These are phyloP conservation scores for Starmera dryadoides DNA, from an alignment of 805 yeast species.

Conservation along the genomic window DNA sequence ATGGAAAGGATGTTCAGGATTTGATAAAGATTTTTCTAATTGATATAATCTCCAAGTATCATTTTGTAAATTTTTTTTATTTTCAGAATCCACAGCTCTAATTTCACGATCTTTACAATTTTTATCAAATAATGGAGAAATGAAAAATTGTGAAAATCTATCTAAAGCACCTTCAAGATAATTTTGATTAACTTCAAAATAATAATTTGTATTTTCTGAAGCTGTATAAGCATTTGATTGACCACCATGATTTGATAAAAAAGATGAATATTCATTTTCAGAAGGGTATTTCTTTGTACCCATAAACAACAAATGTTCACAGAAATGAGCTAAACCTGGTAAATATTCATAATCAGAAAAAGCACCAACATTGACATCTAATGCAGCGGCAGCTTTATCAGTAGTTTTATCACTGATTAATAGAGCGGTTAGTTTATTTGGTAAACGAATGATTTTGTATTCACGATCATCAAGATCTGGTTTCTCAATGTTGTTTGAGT, in stretches of 20 bases:
- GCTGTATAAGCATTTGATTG: conserved; percentile 90
- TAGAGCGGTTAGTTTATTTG: conserved; percentile 52
- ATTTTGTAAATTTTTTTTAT: conserved; percentile 86
- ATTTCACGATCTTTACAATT: conserved; percentile 87
- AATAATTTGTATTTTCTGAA: conserved; percentile 82
- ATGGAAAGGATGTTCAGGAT: conserved; percentile 72
- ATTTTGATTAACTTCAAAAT: conserved; percentile 73
- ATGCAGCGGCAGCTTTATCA: conserved; percentile 72
- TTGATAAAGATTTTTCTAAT: conserved; percentile 67
- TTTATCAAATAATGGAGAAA: conserved; percentile 66
- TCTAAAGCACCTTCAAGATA: conserved; percentile 83
- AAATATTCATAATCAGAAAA: conserved; percentile 57
- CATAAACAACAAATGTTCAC: conserved; percentile 70
- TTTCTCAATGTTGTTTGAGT: conserved; percentile 24
- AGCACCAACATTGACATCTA: conserved; percentile 75
- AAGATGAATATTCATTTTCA: conserved; percentile 73
- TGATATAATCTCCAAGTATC: conserved; percentile 88
- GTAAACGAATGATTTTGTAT: conserved; percentile 57
- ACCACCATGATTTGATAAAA: conserved; percentile 79
- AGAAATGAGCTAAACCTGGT: conserved; percentile 77
- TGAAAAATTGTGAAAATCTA: conserved; percentile 88
- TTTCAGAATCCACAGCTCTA: conserved; percentile 92
- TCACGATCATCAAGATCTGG: conserved; percentile 63
- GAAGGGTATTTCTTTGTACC: conserved; percentile 73
- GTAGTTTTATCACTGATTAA: conserved; percentile 62